phyloP scores from a whole-genome alignment of 805 yeast species.

The Millerozyma miso region DNA sequence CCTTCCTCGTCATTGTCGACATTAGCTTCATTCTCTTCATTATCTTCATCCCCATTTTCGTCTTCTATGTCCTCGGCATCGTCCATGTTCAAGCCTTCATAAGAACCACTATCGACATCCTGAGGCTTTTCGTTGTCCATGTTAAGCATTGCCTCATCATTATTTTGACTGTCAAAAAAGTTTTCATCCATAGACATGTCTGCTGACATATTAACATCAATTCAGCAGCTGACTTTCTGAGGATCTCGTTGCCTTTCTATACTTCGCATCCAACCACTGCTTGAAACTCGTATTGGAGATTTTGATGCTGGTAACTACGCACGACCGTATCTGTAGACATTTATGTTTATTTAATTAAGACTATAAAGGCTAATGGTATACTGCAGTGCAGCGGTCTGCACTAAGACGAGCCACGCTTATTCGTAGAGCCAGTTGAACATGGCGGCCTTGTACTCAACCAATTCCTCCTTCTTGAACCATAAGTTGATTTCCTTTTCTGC shows the following conservation, averaged over 20 bases:
- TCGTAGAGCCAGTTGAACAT: constrained; percentile 90
- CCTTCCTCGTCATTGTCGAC: constrained; percentile 16
- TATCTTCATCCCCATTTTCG: constrained; percentile 18
- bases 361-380: constrained; percentile 1
- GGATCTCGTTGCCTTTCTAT: neutral
- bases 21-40: constrained; percentile 18
- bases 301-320: constrained; percentile 1
- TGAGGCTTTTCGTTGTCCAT: constrained; percentile 7
- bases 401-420: constrained; percentile 34
- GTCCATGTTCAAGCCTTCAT: constrained; percentile 8
- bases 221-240: neutral
- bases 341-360: neutral
- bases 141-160: constrained; percentile 14
- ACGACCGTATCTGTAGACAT: constrained; percentile 1
- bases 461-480: constrained; percentile 98
- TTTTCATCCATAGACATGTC: constrained; percentile 25
- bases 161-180: constrained; percentile 18
- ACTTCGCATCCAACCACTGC: neutral
- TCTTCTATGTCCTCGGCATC: constrained; percentile 17
- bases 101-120: constrained; percentile 9
- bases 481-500: constrained; percentile 93
- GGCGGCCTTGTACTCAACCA: constrained; percentile 87
- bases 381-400: neutral
- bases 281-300: neutral
- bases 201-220: constrained; percentile 1